Base-by-base conservation (phyloP, 768 basidiomycete species). In the Jaapia argillacea region DNA sequence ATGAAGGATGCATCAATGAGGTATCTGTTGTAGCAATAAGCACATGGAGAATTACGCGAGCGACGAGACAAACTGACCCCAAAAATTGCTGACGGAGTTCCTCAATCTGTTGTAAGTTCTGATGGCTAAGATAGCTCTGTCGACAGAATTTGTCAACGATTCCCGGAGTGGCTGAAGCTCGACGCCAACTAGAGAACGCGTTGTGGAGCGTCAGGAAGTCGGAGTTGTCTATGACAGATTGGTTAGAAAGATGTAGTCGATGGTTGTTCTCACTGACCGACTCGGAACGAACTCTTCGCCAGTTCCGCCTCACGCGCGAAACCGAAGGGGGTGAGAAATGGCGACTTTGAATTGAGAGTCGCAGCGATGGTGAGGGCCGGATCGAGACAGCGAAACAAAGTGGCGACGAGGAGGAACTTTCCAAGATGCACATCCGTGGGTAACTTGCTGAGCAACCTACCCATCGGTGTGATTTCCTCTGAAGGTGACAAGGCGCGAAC, bases 321-420 rank as follows among this genome's bases (percentile, higher is more conserved):
- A 2, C 94, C 93, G 46, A 94, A 76, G 0, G 94, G 93, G 2
- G 84, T 75, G 18, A 97, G 60, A 58, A 97, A 99, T 0, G 93
- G 94, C 1, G 87, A 89, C 59, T 97, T 98, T 1, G 88, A 83
- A 56, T 87, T 93, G 33, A 98, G 66, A 1, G 87, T 78, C 4
- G 94, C 94, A 13, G 90, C 91, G 46, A 99, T 92, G 4, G 94
- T 96, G 40, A 99, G 69, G n/a, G 91, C 94, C 1, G 93, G 89
- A 61, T 98, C 94, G 48, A 98, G 65, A 58, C 94, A 98, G 36
- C 79, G 77, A 59, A 97, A 87, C 28, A 91, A 58, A 2, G 83
- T 80, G 4, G 92, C 84, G 21, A 81, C 77, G 33, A 98, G 68
- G 13, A 98, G 69, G 57, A 97, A 86, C 66, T 97, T 96, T 28